phyloP scores from a whole-genome alignment of 2,329 filamentous ascomycete genomes.

The Byssoonygena ceratinophila region DNA sequence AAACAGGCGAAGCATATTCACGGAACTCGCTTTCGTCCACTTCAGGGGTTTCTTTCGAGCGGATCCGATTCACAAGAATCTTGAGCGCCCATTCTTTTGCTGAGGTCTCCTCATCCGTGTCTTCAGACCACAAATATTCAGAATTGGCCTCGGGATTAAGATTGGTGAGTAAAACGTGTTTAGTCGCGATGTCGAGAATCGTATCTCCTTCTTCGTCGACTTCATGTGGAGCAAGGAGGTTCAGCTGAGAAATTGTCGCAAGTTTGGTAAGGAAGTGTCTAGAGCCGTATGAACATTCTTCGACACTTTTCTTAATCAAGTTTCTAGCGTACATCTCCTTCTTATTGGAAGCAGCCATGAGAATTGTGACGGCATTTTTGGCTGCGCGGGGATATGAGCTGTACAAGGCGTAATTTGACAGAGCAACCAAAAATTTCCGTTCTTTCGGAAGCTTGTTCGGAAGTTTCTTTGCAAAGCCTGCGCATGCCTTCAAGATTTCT shows the following conservation, averaged over 20 bases:
- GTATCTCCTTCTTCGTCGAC: conserved; percentile 62
- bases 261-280: conserved; percentile 58
- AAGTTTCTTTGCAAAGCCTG: conserved; percentile 79
- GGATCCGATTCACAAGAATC: conserved; percentile 74
- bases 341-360: conserved; percentile 64
- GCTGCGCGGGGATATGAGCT: conserved; percentile 72
- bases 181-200: conserved; percentile 68
- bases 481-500: conserved; percentile 86
- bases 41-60: conserved; percentile 48
- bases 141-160: conserved; percentile 44
- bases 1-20: conserved; percentile 54
- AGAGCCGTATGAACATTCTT: conserved; percentile 61
- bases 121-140: conserved; percentile 55
- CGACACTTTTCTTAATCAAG: conserved; percentile 63
- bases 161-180: conserved; percentile 61
- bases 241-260: conserved; percentile 52
- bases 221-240: conserved; percentile 61
- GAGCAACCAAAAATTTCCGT: conserved; percentile 66
- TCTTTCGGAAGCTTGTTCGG: conserved; percentile 73
- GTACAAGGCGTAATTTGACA: conserved; percentile 73
- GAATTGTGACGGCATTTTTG: conserved; percentile 86
- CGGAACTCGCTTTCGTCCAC: conserved; percentile 35
- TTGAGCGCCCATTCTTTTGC: conserved; percentile 77
- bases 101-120: conserved; percentile 68
- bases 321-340: conserved; percentile 81